Percentiles rank a stretch among this genome's conserved stretches.
Evolutionary conservation across 2,329 filamentous ascomycete genomes (phyloP).

Genomic region (Neopestalotiopsis clavispora): DNA sequence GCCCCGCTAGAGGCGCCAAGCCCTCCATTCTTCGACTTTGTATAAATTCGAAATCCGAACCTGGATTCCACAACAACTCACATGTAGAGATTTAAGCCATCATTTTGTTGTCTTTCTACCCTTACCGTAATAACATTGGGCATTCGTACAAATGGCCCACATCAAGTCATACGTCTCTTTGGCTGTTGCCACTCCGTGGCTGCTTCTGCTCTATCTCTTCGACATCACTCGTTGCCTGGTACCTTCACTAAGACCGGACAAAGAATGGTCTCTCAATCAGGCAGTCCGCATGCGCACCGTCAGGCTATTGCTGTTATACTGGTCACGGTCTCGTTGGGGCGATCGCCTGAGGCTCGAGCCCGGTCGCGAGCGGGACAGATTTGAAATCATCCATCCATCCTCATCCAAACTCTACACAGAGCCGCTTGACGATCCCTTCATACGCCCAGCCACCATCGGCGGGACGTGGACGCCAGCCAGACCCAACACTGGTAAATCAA

Average conservation of each 20-base stretch:
- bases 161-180: not conserved
- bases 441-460: not conserved
- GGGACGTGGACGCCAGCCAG: slow-evolving; percentile 4
- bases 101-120: not conserved
- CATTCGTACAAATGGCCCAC: not conserved
- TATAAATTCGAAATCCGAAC: not conserved
- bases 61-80: not conserved
- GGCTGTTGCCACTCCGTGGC: not conserved
- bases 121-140: not conserved
- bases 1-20: not conserved
- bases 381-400: not conserved
- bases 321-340: not conserved
- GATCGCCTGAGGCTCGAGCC: not conserved
- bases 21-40: not conserved
- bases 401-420: not conserved
- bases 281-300: slow-evolving; percentile 10
- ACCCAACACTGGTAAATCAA: not conserved
- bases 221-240: not conserved
- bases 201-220: not conserved
- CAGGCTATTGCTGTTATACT: slow-evolving; percentile 1
- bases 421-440: slow-evolving; percentile 1
- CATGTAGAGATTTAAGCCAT: not conserved
- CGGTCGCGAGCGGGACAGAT: slow-evolving; percentile 5
- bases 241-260: not conserved
- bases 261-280: slow-evolving; percentile 5